Conservation (phyloP, 495 filamentous ascomycete species). For the Aspergillus ellipticus region DNA sequence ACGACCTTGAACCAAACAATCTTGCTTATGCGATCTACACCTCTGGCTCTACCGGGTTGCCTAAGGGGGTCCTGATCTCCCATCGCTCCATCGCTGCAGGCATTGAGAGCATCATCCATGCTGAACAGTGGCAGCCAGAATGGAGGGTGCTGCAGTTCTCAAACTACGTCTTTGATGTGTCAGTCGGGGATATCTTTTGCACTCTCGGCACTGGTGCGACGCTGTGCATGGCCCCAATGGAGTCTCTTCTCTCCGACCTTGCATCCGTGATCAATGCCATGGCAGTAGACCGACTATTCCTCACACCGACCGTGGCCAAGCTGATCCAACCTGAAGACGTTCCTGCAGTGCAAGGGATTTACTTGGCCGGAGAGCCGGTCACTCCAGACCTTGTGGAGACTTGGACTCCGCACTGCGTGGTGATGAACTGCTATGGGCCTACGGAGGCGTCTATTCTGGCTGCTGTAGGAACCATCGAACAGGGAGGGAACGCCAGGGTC, state of each 20-base stretch:
- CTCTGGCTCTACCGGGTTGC: neutral
- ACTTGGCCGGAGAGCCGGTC: neutral
- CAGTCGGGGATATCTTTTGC: neutral
- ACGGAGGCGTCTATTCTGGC: neutral
- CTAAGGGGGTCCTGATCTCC: neutral
- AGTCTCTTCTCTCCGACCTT: neutral
- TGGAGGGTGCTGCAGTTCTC: neutral
- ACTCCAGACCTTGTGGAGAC: neutral
- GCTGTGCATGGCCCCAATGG: neutral
- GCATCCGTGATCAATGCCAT: neutral
- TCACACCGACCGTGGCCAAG: neutral
- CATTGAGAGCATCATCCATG: neutral
- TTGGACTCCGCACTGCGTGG: neutral
- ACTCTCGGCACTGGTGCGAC: neutral
- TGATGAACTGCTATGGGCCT: neutral
- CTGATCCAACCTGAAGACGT: neutral
- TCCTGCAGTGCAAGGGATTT: neutral
- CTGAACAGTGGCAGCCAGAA: neutral
- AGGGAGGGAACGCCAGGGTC: neutral
- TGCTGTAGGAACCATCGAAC: neutral
- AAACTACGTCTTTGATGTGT: neutral
- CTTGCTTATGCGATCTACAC: neutral
- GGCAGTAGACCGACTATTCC: neutral
- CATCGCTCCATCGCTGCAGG: neutral
- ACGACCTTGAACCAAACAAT: neutral